These are phyloP conservation scores for Petunia secreta DNA, from an alignment of 257 asterid genomes.

Conservation along the genomic window DNA sequence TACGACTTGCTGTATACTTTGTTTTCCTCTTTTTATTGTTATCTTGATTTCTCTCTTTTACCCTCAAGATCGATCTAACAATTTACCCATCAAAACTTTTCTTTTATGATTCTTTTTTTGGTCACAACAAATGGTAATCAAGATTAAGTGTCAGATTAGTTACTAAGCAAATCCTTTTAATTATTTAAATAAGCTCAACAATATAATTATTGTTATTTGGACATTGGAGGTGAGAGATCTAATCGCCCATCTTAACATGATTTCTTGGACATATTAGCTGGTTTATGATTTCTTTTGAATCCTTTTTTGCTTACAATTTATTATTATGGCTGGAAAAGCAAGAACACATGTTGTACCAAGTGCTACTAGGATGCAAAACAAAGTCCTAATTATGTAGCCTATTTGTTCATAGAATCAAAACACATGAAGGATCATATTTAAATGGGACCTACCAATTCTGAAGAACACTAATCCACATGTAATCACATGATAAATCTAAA, in stretches of 20 bases:
- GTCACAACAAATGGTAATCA: not conserved
- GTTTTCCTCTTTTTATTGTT: constrained; percentile 29
- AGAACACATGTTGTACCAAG: constrained; percentile 33
- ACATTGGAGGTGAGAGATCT: constrained; percentile 29
- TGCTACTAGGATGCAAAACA: constrained; percentile 31
- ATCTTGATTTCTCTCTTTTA: not conserved
- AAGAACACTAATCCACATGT: constrained; percentile 48
- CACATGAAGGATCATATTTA: constrained; percentile 49
- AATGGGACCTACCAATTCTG: constrained; percentile 51
- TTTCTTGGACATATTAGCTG: constrained; percentile 31
- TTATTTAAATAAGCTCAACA: not conserved
- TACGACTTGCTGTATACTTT: constrained; percentile 12
- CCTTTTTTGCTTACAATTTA: constrained; percentile 17
- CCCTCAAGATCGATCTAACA: not conserved
- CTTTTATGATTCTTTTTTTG: not conserved
- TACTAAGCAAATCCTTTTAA: not conserved
- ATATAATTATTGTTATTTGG: constrained; percentile 8
- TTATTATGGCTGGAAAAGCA: constrained; percentile 31
- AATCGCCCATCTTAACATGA: constrained; percentile 19
- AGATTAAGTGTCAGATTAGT: not conserved
- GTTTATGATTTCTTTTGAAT: constrained; percentile 27
- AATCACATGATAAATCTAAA: constrained; percentile 66
- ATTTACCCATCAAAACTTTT: not conserved
- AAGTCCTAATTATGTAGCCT: constrained; percentile 31
- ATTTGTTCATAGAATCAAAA: constrained; percentile 43